Percentiles rank a stretch among this genome's conserved stretches.
These are phyloP conservation scores for Auxenochlorella pyrenoidosa DNA, from an alignment of 139 green algal genomes.

Conservation along the genomic window DNA sequence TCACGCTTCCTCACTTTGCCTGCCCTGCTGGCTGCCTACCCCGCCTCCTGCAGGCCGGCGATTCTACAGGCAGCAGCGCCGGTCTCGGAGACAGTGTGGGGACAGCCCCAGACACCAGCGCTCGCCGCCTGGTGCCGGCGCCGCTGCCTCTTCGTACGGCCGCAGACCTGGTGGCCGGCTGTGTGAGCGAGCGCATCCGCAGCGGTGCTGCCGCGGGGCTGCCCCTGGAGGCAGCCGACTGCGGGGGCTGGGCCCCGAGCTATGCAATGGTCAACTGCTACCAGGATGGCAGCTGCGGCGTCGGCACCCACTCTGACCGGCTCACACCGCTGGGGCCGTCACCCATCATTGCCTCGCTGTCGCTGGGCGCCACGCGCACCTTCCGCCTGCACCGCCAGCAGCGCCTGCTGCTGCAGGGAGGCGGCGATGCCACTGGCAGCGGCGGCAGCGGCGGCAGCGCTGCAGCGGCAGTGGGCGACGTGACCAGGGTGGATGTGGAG, in stretches of 20 bases:
- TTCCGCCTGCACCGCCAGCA: conserved; percentile 41
- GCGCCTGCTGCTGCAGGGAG: background rate
- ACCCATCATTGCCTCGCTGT: conserved; percentile 52
- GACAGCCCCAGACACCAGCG: too few species aligned
- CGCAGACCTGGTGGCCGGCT: background rate
- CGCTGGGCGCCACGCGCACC: conserved; percentile 42
- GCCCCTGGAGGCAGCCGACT: conserved; percentile 26
- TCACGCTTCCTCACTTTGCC: too few species aligned
- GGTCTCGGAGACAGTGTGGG: too few species aligned
- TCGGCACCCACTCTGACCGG: conserved; percentile 44
- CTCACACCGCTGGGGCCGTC: conserved; percentile 42
- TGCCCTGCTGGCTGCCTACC: too few species aligned
- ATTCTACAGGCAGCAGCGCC: too few species aligned
- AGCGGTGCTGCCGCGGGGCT: background rate
- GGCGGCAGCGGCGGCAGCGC: background rate
- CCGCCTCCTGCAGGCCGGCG: too few species aligned
- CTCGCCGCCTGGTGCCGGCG: background rate
- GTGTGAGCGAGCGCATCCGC: conserved; percentile 1
- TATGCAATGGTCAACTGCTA: conserved; percentile 50
- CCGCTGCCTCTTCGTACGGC: background rate
- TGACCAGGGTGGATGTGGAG: conserved; percentile 21
- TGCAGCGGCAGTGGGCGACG: background rate
- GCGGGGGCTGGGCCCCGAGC: conserved; percentile 16
- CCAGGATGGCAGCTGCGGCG: conserved; percentile 6
- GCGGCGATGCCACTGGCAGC: background rate